Percentiles rank a stretch among this genome's conserved stretches.
Conservation (phyloP, 2,329 filamentous ascomycete species). For the Periconia sp. region DNA sequence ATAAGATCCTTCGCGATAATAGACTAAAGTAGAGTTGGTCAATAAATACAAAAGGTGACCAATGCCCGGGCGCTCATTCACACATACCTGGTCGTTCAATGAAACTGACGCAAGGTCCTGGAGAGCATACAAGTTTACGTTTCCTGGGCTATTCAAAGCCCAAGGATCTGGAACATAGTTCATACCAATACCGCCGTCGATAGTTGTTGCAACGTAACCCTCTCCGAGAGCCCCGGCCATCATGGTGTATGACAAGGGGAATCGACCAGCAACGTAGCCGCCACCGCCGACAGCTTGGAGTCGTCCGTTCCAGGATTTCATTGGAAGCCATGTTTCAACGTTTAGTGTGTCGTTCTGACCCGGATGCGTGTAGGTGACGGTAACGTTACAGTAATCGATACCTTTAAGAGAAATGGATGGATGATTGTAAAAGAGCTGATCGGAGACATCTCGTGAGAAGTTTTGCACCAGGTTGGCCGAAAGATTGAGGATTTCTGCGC, state of each 20-base stretch:
- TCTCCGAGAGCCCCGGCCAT: constrained; percentile 23
- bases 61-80: too few species aligned
- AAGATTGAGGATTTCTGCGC: constrained; percentile 7
- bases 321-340: constrained; percentile 20
- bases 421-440: constrained; percentile 9
- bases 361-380: constrained; percentile 21
- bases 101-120: constrained; percentile 38
- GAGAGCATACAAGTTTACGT: constrained; percentile 21
- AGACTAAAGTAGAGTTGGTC: too few species aligned
- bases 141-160: constrained; percentile 4
- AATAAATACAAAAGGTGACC: too few species aligned
- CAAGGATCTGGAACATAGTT: constrained; percentile 3
- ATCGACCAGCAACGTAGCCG: constrained; percentile 29
- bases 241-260: too few species aligned
- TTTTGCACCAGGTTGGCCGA: constrained; percentile 9
- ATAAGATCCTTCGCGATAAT: constrained; percentile 27
- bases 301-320: constrained; percentile 28
- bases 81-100: constrained; percentile 30
- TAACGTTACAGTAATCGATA: constrained; percentile 26
- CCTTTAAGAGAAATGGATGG: constrained; percentile 1
- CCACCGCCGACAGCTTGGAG: constrained; percentile 32
- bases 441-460: constrained; percentile 1
- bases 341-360: constrained; percentile 23
- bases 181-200: constrained; percentile 25
- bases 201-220: constrained; percentile 31